Percentiles rank a stretch among this genome's conserved stretches.
Evolutionary conservation across 441 rosid genomes (phyloP).

Genomic region (Eruca vesicaria): DNA sequence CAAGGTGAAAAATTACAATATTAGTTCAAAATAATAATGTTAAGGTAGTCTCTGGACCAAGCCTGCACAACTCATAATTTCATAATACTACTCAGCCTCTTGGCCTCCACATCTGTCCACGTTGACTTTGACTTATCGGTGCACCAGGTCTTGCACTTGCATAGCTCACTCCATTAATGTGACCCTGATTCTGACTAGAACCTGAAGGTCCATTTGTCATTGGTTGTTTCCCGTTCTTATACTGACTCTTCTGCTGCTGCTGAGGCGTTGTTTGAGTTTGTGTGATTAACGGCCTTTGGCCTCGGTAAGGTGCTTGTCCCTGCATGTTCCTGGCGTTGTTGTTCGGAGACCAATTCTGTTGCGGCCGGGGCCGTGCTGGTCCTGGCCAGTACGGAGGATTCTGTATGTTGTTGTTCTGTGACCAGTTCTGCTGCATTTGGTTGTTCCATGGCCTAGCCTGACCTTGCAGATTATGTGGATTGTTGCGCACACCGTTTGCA

Average conservation of each 20-base stretch:
- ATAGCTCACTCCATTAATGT: not conserved
- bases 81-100: slow-evolving; percentile 34
- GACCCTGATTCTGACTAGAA: slow-evolving; percentile 26
- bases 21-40: slow-evolving; percentile 2
- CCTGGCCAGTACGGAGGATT: slow-evolving; percentile 28
- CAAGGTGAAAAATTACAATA: not conserved
- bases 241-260: slow-evolving; percentile 27
- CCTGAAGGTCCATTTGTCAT: slow-evolving; percentile 10
- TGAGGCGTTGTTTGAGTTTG: slow-evolving; percentile 26
- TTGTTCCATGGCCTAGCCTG: slow-evolving; percentile 34
- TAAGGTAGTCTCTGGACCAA: not conserved
- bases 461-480: not conserved
- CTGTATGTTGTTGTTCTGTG: slow-evolving; percentile 8
- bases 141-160: slow-evolving; percentile 35
- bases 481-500: slow-evolving; percentile 12
- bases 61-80: slow-evolving; percentile 18
- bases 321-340: slow-evolving; percentile 20
- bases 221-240: slow-evolving; percentile 20
- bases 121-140: slow-evolving; percentile 30
- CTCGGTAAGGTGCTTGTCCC: slow-evolving; percentile 18
- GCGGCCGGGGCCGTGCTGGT: not conserved
- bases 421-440: slow-evolving; percentile 36
- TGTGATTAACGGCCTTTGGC: slow-evolving; percentile 15
- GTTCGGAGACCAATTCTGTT: slow-evolving; percentile 30
- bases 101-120: slow-evolving; percentile 58